Conservation (phyloP, 2,329 filamentous ascomycete species). For the Hirsutella rhossiliensis region DNA sequence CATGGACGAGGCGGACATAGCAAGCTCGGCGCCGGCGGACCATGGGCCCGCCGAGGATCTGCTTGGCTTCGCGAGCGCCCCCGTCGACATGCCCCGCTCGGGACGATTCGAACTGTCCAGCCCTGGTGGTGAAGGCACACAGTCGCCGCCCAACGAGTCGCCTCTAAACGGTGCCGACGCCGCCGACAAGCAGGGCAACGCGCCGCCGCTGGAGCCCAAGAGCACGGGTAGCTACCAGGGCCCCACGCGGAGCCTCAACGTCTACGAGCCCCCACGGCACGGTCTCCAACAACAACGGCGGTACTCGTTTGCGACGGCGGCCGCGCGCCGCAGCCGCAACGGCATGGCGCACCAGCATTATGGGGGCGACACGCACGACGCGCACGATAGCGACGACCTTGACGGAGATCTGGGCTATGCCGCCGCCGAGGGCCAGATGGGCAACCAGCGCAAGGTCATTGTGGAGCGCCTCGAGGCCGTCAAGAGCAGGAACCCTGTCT, state of each 20-base stretch:
- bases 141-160: conserved; percentile 23
- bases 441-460: conserved; percentile 85
- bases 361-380: conserved; percentile 37
- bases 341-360: conserved; percentile 42
- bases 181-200: neutral
- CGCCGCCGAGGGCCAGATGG: conserved; percentile 87
- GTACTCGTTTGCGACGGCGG: conserved; percentile 40
- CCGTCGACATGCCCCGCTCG: conserved; percentile 58
- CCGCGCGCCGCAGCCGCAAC: conserved; percentile 33
- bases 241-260: conserved; percentile 26
- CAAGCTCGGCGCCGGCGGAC: conserved; percentile 20
- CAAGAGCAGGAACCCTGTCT: conserved; percentile 89
- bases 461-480: conserved; percentile 93
- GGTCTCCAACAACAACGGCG: conserved; percentile 32
- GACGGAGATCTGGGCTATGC: conserved; percentile 93
- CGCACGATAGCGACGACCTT: conserved; percentile 59
- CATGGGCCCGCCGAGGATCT: conserved; percentile 47
- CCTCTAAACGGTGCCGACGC: conserved; percentile 1
- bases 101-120: conserved; percentile 59
- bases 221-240: conserved; percentile 26
- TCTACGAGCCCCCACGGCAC: conserved; percentile 33
- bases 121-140: conserved; percentile 26
- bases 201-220: neutral
- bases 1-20: conserved; percentile 82
- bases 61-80: conserved; percentile 50